Base-by-base conservation (phyloP, 2,329 filamentous ascomycete genomes). In the Furcasterigmium furcatum region DNA sequence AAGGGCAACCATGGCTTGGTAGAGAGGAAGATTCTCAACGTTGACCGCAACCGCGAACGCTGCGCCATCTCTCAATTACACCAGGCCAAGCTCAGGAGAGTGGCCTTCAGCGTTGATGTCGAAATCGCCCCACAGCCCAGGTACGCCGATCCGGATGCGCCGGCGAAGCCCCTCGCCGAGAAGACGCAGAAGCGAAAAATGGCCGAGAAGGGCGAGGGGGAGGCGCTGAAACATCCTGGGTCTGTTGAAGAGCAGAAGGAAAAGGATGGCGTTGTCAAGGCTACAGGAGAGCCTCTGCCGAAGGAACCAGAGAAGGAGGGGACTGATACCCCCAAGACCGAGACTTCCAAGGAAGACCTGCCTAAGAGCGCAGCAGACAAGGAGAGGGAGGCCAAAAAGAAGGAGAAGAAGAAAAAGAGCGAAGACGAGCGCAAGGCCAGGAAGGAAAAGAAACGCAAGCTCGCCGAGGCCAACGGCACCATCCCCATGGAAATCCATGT, bases 91-190 rank as follows among this genome's bases (percentile, higher is more conserved):
- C 67, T 99, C 48, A 81, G 90, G 44, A 82, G 91, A 44, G 94
- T 99, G 1, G 88, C 92, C 0, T 99, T 99, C 60, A 96, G 89
- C 56, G 94, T 99, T 3, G 94, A 99, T 59, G 91, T 99, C 5
- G 94, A 99, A 64, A 95, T 99, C 59, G 92, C 92, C 4, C 89
- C 91, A 1, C 84, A 89, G 59, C 89, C 91, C 20, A 84, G 82
- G 55, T 94, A 95, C 55, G 68, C 73, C 13, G 88, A 94, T 4
- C 74, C 74, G 14, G 77, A 78, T 7, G 64, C 76, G 27, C 40
- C 52, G 47, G 61, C 59, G 41, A 71, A 67, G 45, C 58, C 65
- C n/a, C n/a, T 21, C 4, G 67, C 70, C 36, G 78, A 79, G 46
- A 67, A 66, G 46, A 63, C 66, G 42, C 72, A 80, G 19, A 88